Evolutionary conservation across 805 yeast genomes (phyloP).

Genomic region (Myxozyma neotropica): DNA sequence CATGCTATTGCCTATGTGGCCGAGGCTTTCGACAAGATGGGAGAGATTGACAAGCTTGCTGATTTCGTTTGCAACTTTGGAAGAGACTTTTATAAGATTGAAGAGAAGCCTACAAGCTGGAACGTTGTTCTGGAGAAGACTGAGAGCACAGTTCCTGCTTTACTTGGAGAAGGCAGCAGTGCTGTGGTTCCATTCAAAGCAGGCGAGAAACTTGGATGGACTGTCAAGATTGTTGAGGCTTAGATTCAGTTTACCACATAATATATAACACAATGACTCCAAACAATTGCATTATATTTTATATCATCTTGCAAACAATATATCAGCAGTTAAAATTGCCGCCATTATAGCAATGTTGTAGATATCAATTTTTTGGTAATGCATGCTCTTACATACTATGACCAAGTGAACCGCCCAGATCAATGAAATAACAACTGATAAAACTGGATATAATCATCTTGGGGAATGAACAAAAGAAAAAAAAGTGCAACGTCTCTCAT

Average conservation of each 20-base stretch:
- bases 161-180: slow-evolving; percentile 50
- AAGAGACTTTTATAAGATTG: slow-evolving; percentile 65
- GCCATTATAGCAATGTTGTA: too few relatives aligned
- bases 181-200: slow-evolving; percentile 84
- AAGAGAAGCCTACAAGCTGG: slow-evolving; percentile 50
- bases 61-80: slow-evolving; percentile 80
- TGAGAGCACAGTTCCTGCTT: slow-evolving; percentile 60
- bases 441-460: too few relatives aligned
- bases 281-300: too few relatives aligned
- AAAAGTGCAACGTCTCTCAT: too few relatives aligned
- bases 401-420: too few relatives aligned
- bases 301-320: too few relatives aligned
- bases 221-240: slow-evolving; percentile 1
- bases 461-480: too few relatives aligned
- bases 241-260: background rate
- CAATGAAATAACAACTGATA: too few relatives aligned
- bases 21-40: slow-evolving; percentile 71
- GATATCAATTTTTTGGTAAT: too few relatives aligned
- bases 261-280: background rate
- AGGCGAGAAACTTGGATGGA: slow-evolving; percentile 73
- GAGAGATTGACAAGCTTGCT: slow-evolving; percentile 65
- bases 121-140: slow-evolving; percentile 54
- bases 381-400: too few relatives aligned
- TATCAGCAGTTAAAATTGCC: too few relatives aligned
- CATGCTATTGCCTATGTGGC: slow-evolving; percentile 82